These are phyloP conservation scores for Porphyrellus cyaneotinctus DNA, from an alignment of 768 basidiomycete genomes.

Conservation along the genomic window DNA sequence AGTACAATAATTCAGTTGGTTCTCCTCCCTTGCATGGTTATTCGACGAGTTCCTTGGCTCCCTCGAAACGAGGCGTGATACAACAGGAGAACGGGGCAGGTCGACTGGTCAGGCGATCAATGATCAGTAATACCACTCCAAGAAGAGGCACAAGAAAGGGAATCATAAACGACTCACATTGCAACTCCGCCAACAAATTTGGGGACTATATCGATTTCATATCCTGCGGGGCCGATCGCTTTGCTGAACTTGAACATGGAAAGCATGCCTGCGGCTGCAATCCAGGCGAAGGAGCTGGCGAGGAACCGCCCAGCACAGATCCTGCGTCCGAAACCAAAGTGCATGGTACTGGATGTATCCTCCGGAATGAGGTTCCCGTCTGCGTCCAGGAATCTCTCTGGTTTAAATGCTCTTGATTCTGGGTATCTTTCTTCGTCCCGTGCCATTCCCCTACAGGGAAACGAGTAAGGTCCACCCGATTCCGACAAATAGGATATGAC, in stretches of 20 bases:
- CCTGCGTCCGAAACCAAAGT: slow-evolving; percentile 34
- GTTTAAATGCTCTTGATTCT: slow-evolving; percentile 32
- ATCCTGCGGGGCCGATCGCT: slow-evolving; percentile 19
- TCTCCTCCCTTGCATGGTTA: background rate
- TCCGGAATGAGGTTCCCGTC: slow-evolving; percentile 19
- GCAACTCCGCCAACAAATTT: slow-evolving; percentile 14
- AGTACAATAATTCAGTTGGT: background rate
- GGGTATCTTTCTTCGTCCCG: slow-evolving; percentile 23
- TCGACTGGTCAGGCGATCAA: slow-evolving; percentile 7
- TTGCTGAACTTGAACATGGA: slow-evolving; percentile 20
- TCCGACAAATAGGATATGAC: background rate
- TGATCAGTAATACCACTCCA: background rate
- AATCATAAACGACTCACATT: slow-evolving; percentile 8
- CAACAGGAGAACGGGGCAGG: slow-evolving; percentile 17
- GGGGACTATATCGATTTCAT: slow-evolving; percentile 20
- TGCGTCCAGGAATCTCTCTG: slow-evolving; percentile 30
- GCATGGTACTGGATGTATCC: slow-evolving; percentile 18
- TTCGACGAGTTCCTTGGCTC: background rate
- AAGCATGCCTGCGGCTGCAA: slow-evolving; percentile 18
- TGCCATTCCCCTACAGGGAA: slow-evolving; percentile 18
- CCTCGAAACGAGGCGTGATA: slow-evolving; percentile 18
- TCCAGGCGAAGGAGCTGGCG: slow-evolving; percentile 18
- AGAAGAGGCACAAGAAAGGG: too few relatives aligned
- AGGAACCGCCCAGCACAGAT: slow-evolving; percentile 20
- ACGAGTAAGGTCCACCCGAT: background rate